Base-by-base conservation (phyloP, 495 filamentous ascomycete species). In the Aspergillus mulundensis region DNA sequence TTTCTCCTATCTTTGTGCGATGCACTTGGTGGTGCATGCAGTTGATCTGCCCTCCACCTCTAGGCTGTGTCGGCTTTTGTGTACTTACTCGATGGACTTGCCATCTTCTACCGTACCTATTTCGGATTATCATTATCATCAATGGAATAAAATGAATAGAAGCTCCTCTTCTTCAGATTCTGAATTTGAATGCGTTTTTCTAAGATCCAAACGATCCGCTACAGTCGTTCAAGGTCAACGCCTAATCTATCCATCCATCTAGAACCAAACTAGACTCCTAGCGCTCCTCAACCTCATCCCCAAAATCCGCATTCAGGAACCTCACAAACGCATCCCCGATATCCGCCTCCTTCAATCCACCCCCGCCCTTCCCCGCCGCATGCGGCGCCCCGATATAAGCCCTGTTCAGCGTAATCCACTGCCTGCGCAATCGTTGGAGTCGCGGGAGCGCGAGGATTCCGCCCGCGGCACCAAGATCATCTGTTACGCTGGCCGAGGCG, bases 351-450 rank as follows among this genome's bases (percentile, higher is more conserved):
- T 53, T 50, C 50, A 77, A 57, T 1, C 60, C 60, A 11, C 68
- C 69, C n/a, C 41, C 38, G 14, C 38, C 44, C 36, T 66, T 64
- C 15, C 52, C 59, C 19, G 57, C 52, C 20, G 64, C 65, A 62
- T 75, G 66, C 59, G 55, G 65, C 52, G 54, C 61, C 19, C 66
- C 68, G 25, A 73, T 61, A 60, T 74, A 75, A 7, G 60, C 60
- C 25, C 88, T 68, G 60, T 96, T 93, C 64, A 97, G 65, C 38
- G 79, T 78, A 54, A 95, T 91, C 77, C 91, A 97, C 64, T 93
- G 89, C 59, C 94, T 82, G 47, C 91, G 78, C 58, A 95, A 63
- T 51, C 94, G 72, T 72, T 97, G 94, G 66, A 97, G 66, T 60
- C 87, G 84, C 30, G 93, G 87, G 44, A 95, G 61, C 0, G 84